Evolutionary conservation across 140 eudicot species (phyloP).

Genomic region (Cichorium intybus): DNA sequence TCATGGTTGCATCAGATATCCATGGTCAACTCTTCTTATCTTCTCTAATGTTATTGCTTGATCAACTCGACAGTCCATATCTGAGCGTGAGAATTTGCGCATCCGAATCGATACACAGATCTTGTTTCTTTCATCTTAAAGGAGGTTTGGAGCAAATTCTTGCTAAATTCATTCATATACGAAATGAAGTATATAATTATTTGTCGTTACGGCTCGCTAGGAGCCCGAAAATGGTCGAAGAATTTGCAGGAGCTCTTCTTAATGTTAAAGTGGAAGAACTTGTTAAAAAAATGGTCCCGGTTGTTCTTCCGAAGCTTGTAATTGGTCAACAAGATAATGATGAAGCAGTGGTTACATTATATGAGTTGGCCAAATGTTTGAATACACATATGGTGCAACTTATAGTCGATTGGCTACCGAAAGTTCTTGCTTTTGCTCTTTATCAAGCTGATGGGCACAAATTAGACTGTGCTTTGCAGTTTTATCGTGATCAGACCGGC

Average conservation of each 20-base stretch:
- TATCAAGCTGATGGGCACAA: conserved; percentile 71
- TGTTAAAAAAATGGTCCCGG: conserved; percentile 81
- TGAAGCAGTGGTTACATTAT: conserved; percentile 53
- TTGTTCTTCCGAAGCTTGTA: conserved; percentile 89
- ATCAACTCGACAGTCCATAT: conserved; percentile 77
- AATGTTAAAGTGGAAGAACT: conserved; percentile 68
- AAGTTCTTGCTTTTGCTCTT: conserved; percentile 94
- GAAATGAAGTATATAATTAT: conserved; percentile 67
- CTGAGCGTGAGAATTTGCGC: conserved; percentile 68
- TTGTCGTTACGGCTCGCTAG: conserved; percentile 59
- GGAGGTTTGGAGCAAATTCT: conserved; percentile 79
- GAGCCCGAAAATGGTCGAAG: conserved; percentile 73
- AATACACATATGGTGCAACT: conserved; percentile 76
- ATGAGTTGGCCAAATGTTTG: conserved; percentile 62
- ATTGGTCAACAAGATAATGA: conserved; percentile 59
- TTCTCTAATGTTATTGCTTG: conserved; percentile 71
- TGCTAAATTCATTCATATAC: conserved; percentile 49
- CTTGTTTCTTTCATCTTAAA: conserved; percentile 64
- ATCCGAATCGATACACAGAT: conserved; percentile 54
- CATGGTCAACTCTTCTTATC: conserved; percentile 66
- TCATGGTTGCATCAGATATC: conserved; percentile 70
- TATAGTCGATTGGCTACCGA: conserved; percentile 70
- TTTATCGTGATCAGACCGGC: conserved; percentile 73
- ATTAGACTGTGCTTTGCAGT: conserved; percentile 69
- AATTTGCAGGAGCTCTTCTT: conserved; percentile 85